Conservation (phyloP, 192 early-diverging fungal genomes). For the Backusella morwellensis region DNA sequence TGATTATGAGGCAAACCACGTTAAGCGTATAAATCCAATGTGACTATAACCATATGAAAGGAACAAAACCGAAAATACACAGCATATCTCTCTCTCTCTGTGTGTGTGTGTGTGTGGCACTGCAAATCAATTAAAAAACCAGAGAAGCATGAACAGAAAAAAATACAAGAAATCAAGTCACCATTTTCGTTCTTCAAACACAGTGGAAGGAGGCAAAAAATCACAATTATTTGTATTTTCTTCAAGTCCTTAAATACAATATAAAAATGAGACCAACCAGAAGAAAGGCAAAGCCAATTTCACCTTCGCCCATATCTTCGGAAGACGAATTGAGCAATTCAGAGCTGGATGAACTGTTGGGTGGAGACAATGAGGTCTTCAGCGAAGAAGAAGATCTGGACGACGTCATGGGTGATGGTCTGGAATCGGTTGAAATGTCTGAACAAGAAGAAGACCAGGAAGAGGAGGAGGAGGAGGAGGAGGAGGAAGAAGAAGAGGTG, state of each 20-base stretch:
- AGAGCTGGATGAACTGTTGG: slow-evolving; percentile 18
- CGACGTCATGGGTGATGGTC: slow-evolving; percentile 13
- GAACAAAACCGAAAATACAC: too few relatives aligned
- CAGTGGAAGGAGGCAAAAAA: neutral
- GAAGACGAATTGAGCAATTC: slow-evolving; percentile 14
- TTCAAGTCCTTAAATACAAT: neutral
- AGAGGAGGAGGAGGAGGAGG: slow-evolving; percentile 1
- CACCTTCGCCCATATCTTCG: slow-evolving; percentile 7
- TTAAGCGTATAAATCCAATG: too few relatives aligned
- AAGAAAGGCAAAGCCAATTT: slow-evolving; percentile 5
- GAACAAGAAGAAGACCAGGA: slow-evolving; percentile 28
- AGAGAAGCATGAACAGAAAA: neutral
- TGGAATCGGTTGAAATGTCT: slow-evolving; percentile 11
- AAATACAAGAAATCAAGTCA: neutral
- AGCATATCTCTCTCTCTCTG: too few relatives aligned
- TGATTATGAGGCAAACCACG: too few relatives aligned
- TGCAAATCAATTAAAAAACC: neutral
- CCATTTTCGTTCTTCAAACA: neutral
- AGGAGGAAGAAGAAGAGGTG: slow-evolving; percentile 13
- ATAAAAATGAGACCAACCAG: slow-evolving; percentile 17
- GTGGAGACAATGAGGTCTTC: slow-evolving; percentile 7
- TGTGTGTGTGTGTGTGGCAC: too few relatives aligned
- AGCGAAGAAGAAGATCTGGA: slow-evolving; percentile 21
- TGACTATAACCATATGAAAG: too few relatives aligned
- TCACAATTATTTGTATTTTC: neutral